Evolutionary conservation across 352 stramenopile species (phyloP), one percentile per base, ranked within the genome.

Genomic region (Thalassiosira delicatula): DNA sequence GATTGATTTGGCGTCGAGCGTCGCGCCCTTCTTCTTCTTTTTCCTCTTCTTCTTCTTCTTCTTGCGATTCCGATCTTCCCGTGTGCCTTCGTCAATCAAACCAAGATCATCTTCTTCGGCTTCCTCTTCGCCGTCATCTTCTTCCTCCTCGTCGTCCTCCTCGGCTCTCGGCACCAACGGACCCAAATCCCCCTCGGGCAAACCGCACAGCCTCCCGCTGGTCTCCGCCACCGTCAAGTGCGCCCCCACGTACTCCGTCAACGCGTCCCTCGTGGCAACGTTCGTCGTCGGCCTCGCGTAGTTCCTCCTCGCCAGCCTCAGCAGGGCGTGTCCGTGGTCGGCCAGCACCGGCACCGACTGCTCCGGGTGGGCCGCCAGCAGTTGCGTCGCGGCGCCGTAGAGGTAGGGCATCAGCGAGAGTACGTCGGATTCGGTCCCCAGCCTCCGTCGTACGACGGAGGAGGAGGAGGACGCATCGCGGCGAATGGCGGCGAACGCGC

Each of bases 161-260:
- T 88, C 25, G 21, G 79, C 67, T 12, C 81, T 70, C 33, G 76
- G 68, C 19, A 83, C 83, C 27, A 94, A 76, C 30, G 88, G 79
- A 49, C 90, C 90, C 32, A 93, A 63, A 73, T 93, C 87, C 32
- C 87, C 88, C 40, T 86, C 77, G 3, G 86, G 40, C n/a, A 91
- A 74, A 33, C 90, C 90, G 49, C 84, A 83, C 37, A 92, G 46
- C 21, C 73, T 84, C 2, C 88, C 90, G 54, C 83, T 88, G n/a
- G 84, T 84, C 69, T 93, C 84, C 11, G 79, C 61, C 21, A 94
- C 80, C 57, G 90, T 85, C 76, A 93, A 72, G 79, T 92, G 83
- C 37, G 85, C 74, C 27, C 82, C 49, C n/a, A 93, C n/a, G 63
- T 90, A 93, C 60, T 86, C 75, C 23, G 84, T 87, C 51, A 93